Conservation (phyloP, 2,329 filamentous ascomycete genomes). For the Phoma sp. region DNA sequence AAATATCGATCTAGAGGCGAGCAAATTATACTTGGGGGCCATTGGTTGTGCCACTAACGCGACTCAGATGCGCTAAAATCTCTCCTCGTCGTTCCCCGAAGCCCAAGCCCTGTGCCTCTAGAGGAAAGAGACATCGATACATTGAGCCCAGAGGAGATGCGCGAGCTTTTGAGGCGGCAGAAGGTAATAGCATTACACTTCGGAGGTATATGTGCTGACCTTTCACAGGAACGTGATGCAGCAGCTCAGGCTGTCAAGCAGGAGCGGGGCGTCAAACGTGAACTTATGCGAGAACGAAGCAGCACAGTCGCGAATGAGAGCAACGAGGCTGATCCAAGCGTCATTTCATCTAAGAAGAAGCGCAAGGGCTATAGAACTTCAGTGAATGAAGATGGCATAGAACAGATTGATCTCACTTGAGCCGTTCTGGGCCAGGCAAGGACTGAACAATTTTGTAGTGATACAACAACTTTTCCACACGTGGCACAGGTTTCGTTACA, state of each 20-base stretch:
- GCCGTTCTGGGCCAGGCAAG: no score
- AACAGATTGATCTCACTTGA: no score
- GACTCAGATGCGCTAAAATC: slow-evolving; percentile 34
- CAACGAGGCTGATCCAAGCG: slow-evolving; percentile 6
- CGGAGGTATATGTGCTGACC: background rate
- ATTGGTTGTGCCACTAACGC: background rate
- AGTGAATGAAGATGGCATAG: no score
- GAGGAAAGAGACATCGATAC: slow-evolving; percentile 22
- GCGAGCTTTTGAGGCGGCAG: slow-evolving; percentile 24
- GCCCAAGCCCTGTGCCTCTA: slow-evolving; percentile 30
- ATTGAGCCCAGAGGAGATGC: slow-evolving; percentile 22
- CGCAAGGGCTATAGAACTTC: no score
- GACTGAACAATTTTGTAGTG: no score
- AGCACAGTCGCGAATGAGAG: background rate
- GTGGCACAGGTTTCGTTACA: no score
- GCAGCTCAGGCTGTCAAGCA: slow-evolving; percentile 8
- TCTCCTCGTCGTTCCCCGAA: slow-evolving; percentile 40
- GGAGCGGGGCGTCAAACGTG: slow-evolving; percentile 18
- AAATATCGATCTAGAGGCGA: slow-evolving; percentile 30
- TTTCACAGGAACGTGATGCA: background rate
- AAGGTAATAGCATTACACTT: slow-evolving; percentile 1
- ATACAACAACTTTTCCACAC: no score
- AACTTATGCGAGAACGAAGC: slow-evolving; percentile 14
- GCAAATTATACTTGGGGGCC: no score
- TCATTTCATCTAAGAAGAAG: background rate